phyloP scores from a whole-genome alignment of 768 basidiomycete genomes.

The Russula brevipes region DNA sequence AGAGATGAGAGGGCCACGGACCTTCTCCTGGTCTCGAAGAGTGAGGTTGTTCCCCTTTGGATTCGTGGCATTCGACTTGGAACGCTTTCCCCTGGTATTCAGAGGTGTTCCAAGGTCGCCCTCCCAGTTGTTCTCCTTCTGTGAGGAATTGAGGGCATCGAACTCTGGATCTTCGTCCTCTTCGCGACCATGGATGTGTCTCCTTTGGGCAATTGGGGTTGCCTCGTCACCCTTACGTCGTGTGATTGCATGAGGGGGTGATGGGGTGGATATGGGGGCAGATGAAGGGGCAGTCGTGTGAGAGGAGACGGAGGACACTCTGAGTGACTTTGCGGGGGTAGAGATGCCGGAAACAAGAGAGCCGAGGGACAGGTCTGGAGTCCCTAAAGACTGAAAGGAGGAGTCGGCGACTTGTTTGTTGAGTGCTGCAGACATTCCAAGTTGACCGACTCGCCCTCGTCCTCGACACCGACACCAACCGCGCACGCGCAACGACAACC shows the following conservation, averaged over 20 bases:
- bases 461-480: not conserved
- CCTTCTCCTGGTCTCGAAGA: slow-evolving; percentile 95
- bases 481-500: not conserved
- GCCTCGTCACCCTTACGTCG: slow-evolving; percentile 20
- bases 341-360: slow-evolving; percentile 24
- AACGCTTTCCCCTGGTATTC: slow-evolving; percentile 42
- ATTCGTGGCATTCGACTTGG: slow-evolving; percentile 36
- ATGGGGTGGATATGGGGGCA: slow-evolving; percentile 26
- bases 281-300: slow-evolving; percentile 27
- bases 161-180: slow-evolving; percentile 19
- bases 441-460: not conserved
- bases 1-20: slow-evolving; percentile 32
- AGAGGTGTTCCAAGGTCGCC: slow-evolving; percentile 49
- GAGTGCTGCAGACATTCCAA: slow-evolving; percentile 22
- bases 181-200: slow-evolving; percentile 17
- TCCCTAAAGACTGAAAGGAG: slow-evolving; percentile 20
- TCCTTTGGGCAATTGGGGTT: slow-evolving; percentile 19
- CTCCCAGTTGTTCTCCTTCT: slow-evolving; percentile 38
- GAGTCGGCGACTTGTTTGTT: slow-evolving; percentile 16
- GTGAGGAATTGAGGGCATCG: slow-evolving; percentile 22
- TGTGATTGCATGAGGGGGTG: slow-evolving; percentile 21
- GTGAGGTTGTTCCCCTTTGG: slow-evolving; percentile 54
- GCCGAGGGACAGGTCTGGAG: slow-evolving; percentile 28
- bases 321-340: slow-evolving; percentile 26
- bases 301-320: slow-evolving; percentile 23